phyloP scores from a whole-genome alignment of 164 flowering plant genomes.

The Annona cherimola region DNA sequence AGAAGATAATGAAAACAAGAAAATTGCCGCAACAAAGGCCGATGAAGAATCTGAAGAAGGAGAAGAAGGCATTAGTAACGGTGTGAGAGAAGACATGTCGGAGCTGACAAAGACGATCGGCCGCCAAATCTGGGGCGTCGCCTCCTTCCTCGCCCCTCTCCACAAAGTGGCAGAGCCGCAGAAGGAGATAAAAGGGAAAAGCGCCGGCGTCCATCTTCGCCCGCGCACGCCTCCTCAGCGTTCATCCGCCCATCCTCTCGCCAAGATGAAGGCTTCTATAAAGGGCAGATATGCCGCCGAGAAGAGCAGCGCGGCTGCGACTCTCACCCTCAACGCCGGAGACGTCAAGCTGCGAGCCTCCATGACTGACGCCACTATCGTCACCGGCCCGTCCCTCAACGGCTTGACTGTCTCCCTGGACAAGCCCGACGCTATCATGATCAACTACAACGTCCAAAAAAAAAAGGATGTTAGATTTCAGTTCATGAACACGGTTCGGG shows the following conservation, averaged over 20 bases:
- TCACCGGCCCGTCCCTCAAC: conserved; percentile 64
- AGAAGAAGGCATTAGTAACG: conserved; percentile 2
- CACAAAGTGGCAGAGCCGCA: too few species aligned
- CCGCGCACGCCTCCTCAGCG: background rate
- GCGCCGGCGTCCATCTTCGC: too few species aligned
- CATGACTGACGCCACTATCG: conserved; percentile 76
- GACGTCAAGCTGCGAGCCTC: conserved; percentile 84
- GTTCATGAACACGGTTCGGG: conserved; percentile 74
- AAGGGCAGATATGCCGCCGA: conserved; percentile 49
- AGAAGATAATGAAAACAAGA: conserved; percentile 9
- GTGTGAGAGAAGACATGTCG: conserved; percentile 46
- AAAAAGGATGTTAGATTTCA: conserved; percentile 91
- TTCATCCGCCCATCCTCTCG: background rate
- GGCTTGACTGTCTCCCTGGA: conserved; percentile 70
- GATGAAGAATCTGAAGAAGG: background rate
- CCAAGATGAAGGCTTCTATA: conserved; percentile 65
- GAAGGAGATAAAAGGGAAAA: too few species aligned
- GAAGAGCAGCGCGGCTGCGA: conserved; percentile 47
- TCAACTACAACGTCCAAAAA: conserved; percentile 80
- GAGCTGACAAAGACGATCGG: conserved; percentile 38
- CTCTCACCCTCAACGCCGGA: conserved; percentile 57
- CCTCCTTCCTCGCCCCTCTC: conserved; percentile 59
- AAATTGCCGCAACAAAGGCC: background rate
- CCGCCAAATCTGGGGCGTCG: conserved; percentile 58
- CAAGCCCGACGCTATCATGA: conserved; percentile 76